Percentiles rank a stretch among this genome's conserved stretches.
phyloP scores from a whole-genome alignment of 306 rosid species.

The Argentina anserina region DNA sequence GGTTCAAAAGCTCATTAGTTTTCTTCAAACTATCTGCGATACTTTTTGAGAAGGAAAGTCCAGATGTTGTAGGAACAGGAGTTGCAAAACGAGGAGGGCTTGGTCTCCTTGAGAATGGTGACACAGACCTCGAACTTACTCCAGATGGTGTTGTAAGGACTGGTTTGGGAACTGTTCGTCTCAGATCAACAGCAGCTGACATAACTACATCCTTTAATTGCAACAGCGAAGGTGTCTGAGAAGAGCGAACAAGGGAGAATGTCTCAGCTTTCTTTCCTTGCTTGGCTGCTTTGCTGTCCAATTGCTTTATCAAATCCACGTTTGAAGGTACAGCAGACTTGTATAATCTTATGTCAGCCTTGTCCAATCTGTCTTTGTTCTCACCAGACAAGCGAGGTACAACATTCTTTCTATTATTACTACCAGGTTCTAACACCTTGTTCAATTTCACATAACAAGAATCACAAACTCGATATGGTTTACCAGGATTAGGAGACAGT shows the following conservation, averaged over 20 bases:
- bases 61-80: conserved; percentile 86
- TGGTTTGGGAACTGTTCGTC: conserved; percentile 69
- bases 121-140: conserved; percentile 79
- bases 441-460: conserved; percentile 78
- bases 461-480: conserved; percentile 92
- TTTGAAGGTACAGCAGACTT: conserved; percentile 71
- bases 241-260: conserved; percentile 68
- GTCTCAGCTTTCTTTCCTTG: conserved; percentile 91
- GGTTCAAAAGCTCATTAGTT: conserved; percentile 83
- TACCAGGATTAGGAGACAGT: conserved; percentile 77
- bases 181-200: conserved; percentile 69
- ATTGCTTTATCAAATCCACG: conserved; percentile 90
- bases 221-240: conserved; percentile 74
- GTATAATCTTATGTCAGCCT: conserved; percentile 67
- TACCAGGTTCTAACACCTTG: conserved; percentile 70
- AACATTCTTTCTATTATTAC: conserved; percentile 52
- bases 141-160: conserved; percentile 69
- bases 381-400: conserved; percentile 91
- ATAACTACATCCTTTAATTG: conserved; percentile 87
- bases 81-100: conserved; percentile 98
- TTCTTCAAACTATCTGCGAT: conserved; percentile 75
- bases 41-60: conserved; percentile 89
- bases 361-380: conserved; percentile 92
- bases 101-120: conserved; percentile 87
- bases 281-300: conserved; percentile 91